Evolutionary conservation across 208 protist species (phyloP).

Genomic region (Leishmania major): DNA sequence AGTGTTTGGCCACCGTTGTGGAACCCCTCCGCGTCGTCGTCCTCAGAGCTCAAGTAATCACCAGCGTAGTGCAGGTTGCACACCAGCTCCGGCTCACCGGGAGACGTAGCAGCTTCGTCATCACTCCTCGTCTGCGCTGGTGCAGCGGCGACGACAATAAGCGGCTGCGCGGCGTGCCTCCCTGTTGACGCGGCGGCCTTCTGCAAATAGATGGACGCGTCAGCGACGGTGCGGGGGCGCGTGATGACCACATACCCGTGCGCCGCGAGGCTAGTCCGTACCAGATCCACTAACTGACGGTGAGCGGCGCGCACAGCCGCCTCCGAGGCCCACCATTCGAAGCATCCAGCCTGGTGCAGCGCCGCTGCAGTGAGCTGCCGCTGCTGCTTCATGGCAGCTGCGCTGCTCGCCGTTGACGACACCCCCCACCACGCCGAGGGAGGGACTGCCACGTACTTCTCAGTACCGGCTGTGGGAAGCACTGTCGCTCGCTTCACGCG

Average conservation of each 20-base stretch:
- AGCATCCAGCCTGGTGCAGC: constrained; percentile 50
- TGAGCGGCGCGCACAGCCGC: constrained; percentile 35
- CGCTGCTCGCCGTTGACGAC: background rate
- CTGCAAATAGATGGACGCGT: constrained; percentile 16
- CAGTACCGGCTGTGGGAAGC: constrained; percentile 62
- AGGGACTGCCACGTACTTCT: constrained; percentile 19
- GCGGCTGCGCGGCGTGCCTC: background rate
- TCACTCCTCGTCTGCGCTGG: background rate
- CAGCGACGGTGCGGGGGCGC: constrained; percentile 5
- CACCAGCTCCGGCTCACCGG: constrained; percentile 31
- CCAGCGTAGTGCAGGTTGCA: constrained; percentile 74
- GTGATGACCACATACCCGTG: constrained; percentile 1
- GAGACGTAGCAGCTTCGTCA: background rate
- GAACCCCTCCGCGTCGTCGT: constrained; percentile 39
- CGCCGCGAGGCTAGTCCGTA: background rate
- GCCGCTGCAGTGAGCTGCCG: constrained; percentile 10
- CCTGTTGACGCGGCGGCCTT: background rate
- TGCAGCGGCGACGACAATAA: constrained; percentile 4
- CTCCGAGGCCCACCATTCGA: constrained; percentile 52
- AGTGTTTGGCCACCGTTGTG: background rate
- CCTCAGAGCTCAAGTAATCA: constrained; percentile 74
- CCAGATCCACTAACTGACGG: constrained; percentile 21
- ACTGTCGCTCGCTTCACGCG: constrained; percentile 68
- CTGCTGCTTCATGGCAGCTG: constrained; percentile 1
- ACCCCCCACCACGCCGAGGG: constrained; percentile 11